These are phyloP conservation scores for Chalciporus pseudorubinellus DNA, from an alignment of 768 basidiomycete species.

Conservation along the genomic window DNA sequence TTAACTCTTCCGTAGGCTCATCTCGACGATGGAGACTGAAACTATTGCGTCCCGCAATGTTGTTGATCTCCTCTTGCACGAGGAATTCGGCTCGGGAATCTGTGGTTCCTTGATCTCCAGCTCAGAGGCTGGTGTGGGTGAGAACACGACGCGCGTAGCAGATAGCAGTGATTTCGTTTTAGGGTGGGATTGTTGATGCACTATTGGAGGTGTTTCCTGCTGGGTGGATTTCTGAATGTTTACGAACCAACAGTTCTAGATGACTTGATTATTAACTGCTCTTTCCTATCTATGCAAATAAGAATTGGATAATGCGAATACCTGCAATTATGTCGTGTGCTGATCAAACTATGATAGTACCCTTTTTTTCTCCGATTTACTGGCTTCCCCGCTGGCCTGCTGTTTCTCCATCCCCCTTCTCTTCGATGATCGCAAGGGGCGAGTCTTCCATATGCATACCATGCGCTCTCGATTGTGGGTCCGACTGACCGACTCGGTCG, in stretches of 20 bases:
- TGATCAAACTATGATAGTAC: background rate
- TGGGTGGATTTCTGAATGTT: background rate
- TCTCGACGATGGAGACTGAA: slow-evolving; percentile 94
- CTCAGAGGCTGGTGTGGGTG: slow-evolving; percentile 12
- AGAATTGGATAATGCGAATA: background rate
- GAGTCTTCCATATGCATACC: slow-evolving; percentile 11
- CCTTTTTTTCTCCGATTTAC: background rate
- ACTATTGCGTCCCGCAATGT: slow-evolving; percentile 80
- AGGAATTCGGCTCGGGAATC: slow-evolving; percentile 68
- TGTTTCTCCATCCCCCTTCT: slow-evolving; percentile 11
- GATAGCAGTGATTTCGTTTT: slow-evolving; percentile 49
- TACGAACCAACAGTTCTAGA: background rate
- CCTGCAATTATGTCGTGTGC: background rate
- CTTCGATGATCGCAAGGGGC: slow-evolving; percentile 12
- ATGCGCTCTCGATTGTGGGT: slow-evolving; percentile 16
- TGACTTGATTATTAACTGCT: background rate
- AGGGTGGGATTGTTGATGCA: slow-evolving; percentile 71
- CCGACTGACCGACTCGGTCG: slow-evolving; percentile 39
- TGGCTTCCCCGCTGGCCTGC: background rate
- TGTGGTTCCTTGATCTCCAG: slow-evolving; percentile 49
- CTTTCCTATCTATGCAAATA: background rate
- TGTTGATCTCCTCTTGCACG: slow-evolving; percentile 73
- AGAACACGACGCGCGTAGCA: slow-evolving; percentile 10
- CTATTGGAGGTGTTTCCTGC: background rate
- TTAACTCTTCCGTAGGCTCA: slow-evolving; percentile 46